Percentiles rank a stretch among this genome's conserved stretches.
Evolutionary conservation across 75 land plant genomes (phyloP).

Genomic region (Adiantum capillusveneris): DNA sequence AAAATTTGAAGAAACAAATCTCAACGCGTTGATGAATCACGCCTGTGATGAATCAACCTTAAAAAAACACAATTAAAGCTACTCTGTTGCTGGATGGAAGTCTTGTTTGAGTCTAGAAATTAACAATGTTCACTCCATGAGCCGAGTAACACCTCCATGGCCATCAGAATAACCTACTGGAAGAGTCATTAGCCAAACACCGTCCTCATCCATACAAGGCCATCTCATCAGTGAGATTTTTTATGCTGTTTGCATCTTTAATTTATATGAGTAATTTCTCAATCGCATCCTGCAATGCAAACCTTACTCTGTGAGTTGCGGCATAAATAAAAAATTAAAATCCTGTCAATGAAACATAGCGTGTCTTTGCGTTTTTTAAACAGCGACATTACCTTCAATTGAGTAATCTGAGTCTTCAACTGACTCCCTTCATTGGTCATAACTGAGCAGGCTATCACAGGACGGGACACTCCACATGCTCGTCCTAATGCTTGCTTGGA

Average conservation of each 20-base stretch:
- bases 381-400: slow-evolving; percentile 33
- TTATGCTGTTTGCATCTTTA: not conserved
- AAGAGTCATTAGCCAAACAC: slow-evolving; percentile 1
- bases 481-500: slow-evolving; percentile 67
- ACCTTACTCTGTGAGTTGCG: not conserved
- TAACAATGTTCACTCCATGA: too few relatives aligned
- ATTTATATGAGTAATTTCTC: slow-evolving; percentile 60
- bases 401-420: slow-evolving; percentile 52
- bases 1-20: too few relatives aligned
- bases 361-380: not conserved
- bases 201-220: not conserved
- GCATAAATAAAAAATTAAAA: not conserved
- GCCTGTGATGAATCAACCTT: too few relatives aligned
- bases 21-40: too few relatives aligned
- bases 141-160: too few relatives aligned
- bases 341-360: not conserved
- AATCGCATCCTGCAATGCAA: slow-evolving; percentile 40
- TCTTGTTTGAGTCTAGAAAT: too few relatives aligned
- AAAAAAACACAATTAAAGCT: too few relatives aligned
- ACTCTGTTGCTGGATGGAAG: too few relatives aligned
- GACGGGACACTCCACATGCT: slow-evolving; percentile 61
- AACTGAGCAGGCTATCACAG: slow-evolving; percentile 69
- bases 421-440: slow-evolving; percentile 72
- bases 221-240: slow-evolving; percentile 1
- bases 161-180: not conserved